These are phyloP conservation scores for Solanum medicagineum DNA, from an alignment of 257 asterid genomes.

Conservation along the genomic window DNA sequence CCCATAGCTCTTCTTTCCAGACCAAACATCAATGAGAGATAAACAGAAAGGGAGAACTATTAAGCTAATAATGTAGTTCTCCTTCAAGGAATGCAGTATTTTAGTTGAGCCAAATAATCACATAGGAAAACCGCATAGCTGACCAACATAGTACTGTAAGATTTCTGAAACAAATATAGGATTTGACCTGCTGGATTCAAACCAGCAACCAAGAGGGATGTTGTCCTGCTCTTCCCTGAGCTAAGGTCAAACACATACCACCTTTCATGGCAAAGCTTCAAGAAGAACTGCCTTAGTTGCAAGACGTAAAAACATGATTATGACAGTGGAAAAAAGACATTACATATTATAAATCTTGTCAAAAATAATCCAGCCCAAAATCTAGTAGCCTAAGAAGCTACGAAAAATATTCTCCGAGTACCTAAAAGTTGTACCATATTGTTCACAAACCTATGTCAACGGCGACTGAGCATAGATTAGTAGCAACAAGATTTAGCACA, in stretches of 20 bases:
- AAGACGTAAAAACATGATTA: neutral
- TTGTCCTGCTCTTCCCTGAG: conserved; percentile 20
- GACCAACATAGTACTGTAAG: neutral
- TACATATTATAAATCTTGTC: neutral
- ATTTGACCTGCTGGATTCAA: conserved; percentile 12
- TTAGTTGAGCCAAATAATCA: neutral
- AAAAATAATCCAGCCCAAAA: neutral
- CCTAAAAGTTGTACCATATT: neutral
- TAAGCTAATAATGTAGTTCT: neutral
- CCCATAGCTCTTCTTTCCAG: neutral
- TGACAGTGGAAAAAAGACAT: neutral
- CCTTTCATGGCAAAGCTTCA: neutral
- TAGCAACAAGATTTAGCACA: neutral
- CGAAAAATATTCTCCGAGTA: neutral
- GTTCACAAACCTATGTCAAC: neutral
- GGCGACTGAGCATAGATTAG: neutral
- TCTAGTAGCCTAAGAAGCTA: neutral
- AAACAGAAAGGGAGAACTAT: neutral
- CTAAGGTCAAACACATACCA: conserved; percentile 5
- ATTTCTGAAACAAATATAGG: neutral
- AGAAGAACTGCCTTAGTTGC: neutral
- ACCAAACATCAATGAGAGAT: neutral
- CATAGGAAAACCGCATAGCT: neutral
- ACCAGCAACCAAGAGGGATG: conserved; percentile 17
- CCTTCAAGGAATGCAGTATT: neutral